Percentiles rank a stretch among this genome's conserved stretches.
These are phyloP conservation scores for Balakata baccata DNA, from an alignment of 345 rosid species.

Conservation along the genomic window DNA sequence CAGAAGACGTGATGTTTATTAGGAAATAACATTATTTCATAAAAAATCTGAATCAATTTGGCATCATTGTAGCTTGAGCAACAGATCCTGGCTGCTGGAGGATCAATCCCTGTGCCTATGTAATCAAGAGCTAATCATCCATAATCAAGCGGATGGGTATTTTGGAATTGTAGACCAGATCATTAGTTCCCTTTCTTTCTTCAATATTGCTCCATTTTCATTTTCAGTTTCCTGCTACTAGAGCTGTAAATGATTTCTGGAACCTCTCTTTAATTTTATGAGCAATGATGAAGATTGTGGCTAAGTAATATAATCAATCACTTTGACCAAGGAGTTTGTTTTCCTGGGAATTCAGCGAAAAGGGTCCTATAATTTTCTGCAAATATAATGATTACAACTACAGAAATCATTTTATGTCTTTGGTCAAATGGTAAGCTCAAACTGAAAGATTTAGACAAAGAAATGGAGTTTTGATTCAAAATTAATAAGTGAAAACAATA, in stretches of 20 bases:
- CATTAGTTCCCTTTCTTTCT: background rate
- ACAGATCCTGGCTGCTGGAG: constrained; percentile 49
- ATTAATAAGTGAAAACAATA: too few relatives aligned
- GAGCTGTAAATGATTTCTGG: constrained; percentile 17
- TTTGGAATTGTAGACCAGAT: constrained; percentile 14
- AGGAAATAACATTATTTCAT: too few relatives aligned
- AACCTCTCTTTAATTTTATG: constrained; percentile 13
- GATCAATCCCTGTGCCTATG: constrained; percentile 33
- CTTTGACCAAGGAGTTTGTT: too few relatives aligned
- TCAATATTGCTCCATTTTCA: constrained; percentile 3
- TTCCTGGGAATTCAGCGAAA: too few relatives aligned
- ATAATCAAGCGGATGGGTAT: constrained; percentile 14
- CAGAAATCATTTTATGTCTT: too few relatives aligned
- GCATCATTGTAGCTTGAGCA: constrained; percentile 45
- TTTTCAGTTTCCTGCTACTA: constrained; percentile 6
- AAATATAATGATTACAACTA: too few relatives aligned
- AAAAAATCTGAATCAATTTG: background rate
- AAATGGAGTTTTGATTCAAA: too few relatives aligned
- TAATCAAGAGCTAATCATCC: constrained; percentile 13
- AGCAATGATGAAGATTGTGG: constrained; percentile 31
- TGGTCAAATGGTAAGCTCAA: too few relatives aligned
- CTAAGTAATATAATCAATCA: too few relatives aligned
- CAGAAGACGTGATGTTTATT: too few relatives aligned
- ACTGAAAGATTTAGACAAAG: too few relatives aligned
- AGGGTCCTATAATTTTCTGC: too few relatives aligned